Evolutionary conservation across 495 filamentous ascomycete species (phyloP), one percentile per base, ranked within the genome.

Genomic region (Xylaria nigripes): DNA sequence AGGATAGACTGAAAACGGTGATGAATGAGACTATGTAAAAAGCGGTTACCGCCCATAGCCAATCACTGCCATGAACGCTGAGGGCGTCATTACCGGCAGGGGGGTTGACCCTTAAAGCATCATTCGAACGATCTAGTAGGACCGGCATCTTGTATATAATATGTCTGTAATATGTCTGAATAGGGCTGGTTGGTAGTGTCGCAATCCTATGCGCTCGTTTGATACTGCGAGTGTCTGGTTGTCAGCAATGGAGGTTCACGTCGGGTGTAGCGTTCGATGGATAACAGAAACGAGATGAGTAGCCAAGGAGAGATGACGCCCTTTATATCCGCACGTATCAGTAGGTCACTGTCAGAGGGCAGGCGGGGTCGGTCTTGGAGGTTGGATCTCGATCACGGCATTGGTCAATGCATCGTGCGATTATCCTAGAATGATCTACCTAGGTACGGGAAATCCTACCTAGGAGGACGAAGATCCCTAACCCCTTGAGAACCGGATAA

Each of bases 31-130:
- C 32, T 34, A 60, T 43, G 55, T 72, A 77, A 61, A 78, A 55
- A 50, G 75, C 70, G 13, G 70, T 68, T 12, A 71, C 73, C 19
- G 73, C 61, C 59, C 61, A 77, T 29, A 76, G 54, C 74, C 74
- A 77, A 68, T 75, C 61, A 53, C 72, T 76, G 36, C 74, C 74
- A 48, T 73, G 64, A 16, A 60, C 62, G 24, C 61, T 67, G n/a
- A 78, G 65, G 40, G 42, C 57, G 30, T 70, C 61, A 50, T 67
- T 58, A 6, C 70, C 73, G 9, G 50, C 44, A 1, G 74, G 72
- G 3, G 71, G 76, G 63, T 79, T 73, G 63, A 70, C 59, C 27
- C 57, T 51, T 18, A 78, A 59, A 25, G 75, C 75, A 23, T 69
- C 69, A 61, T 78, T 77, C 19, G 9, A 51, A 52, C 71, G 71